Conservation (phyloP, 2,329 filamentous ascomycete species). For the Arthrobotrys conoides region DNA sequence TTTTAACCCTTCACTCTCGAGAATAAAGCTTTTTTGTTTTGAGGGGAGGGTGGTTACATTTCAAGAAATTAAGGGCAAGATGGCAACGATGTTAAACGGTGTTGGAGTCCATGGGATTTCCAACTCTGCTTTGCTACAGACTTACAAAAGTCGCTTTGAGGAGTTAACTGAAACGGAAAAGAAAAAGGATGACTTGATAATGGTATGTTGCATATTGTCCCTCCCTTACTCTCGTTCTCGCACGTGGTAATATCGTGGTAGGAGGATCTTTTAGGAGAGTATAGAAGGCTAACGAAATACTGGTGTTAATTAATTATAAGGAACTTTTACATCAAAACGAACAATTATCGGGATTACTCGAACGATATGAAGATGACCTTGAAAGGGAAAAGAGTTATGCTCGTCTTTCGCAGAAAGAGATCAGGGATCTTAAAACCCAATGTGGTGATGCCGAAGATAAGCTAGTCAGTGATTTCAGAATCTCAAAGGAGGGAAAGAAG, state of each 20-base stretch:
- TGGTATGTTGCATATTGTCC: slow-evolving; percentile 20
- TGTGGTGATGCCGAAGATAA: slow-evolving; percentile 52
- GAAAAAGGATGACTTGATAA: slow-evolving; percentile 54
- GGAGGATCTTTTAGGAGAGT: background rate
- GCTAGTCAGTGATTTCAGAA: slow-evolving; percentile 37
- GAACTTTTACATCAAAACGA: slow-evolving; percentile 59
- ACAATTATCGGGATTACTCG: slow-evolving; percentile 48
- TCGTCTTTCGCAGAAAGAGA: slow-evolving; percentile 54
- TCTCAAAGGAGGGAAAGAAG: background rate
- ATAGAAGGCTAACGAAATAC: background rate
- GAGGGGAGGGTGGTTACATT: too few relatives aligned
- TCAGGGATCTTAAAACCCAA: slow-evolving; percentile 45
- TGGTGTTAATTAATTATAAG: background rate
- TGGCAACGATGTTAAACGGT: slow-evolving; percentile 27
- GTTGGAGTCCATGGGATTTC: slow-evolving; percentile 37
- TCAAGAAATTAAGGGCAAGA: background rate
- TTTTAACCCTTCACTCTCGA: background rate
- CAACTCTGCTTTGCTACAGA: slow-evolving; percentile 43
- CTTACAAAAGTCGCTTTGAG: slow-evolving; percentile 41
- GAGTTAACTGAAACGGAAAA: slow-evolving; percentile 42
- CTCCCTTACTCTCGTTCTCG: background rate
- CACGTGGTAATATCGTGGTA: slow-evolving; percentile 16
- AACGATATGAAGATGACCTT: slow-evolving; percentile 55
- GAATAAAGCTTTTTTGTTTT: background rate
- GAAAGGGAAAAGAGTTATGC: slow-evolving; percentile 54